Conservation (phyloP, 176 grass and related monocot genomes). For the Cocos nucifera region DNA sequence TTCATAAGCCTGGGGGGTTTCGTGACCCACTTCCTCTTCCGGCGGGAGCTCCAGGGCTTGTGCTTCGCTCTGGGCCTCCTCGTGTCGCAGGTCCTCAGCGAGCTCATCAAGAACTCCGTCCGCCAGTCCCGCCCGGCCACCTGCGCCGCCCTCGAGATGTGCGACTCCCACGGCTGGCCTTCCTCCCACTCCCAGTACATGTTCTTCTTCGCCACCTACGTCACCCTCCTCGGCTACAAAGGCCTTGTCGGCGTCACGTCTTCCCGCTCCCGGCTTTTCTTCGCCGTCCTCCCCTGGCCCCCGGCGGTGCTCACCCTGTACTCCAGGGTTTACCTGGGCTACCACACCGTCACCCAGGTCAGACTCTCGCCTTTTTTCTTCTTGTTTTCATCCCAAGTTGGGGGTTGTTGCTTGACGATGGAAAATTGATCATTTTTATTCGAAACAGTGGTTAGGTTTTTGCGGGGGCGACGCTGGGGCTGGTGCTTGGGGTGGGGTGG, state of each 20-base stretch:
- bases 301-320: constrained; percentile 84
- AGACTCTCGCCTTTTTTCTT: no score
- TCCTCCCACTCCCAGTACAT: constrained; percentile 92
- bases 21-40: constrained; percentile 95
- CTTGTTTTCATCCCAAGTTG: no score
- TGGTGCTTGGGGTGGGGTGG: constrained; percentile 83
- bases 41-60: constrained; percentile 78
- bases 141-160: constrained; percentile 69
- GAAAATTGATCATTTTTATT: no score
- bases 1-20: constrained; percentile 94
- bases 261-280: constrained; percentile 13
- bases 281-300: constrained; percentile 60
- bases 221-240: constrained; percentile 52
- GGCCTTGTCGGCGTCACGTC: constrained; percentile 5
- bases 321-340: constrained; percentile 92
- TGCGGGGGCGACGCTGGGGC: constrained; percentile 55
- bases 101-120: constrained; percentile 80
- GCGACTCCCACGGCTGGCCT: constrained; percentile 91
- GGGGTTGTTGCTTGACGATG: no score
- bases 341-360: constrained; percentile 84
- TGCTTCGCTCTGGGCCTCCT: constrained; percentile 72
- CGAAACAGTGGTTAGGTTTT: constrained; percentile 43
- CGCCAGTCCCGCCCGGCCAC: constrained; percentile 74
- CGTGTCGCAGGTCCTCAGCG: constrained; percentile 68
- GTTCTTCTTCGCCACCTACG: constrained; percentile 93